Evolutionary conservation across 345 rosid genomes (phyloP).

Genomic region (Hibiscus syriacus): DNA sequence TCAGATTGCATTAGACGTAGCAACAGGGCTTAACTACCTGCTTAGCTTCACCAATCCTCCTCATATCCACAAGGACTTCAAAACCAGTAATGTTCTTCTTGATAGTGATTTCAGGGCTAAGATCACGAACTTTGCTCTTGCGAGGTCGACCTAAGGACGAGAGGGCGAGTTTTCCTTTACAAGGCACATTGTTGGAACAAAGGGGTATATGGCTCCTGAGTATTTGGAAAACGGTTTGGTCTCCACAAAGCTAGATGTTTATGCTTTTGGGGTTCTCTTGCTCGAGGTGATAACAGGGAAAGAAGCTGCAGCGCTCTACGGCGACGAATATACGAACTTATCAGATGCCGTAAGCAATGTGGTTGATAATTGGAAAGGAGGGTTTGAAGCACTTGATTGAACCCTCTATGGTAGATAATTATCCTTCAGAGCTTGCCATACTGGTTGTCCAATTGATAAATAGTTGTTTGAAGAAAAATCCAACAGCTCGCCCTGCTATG

Average conservation of each 20-base stretch:
- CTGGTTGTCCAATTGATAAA: slow-evolving; percentile 33
- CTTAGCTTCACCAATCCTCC: slow-evolving; percentile 57
- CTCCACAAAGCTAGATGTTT: slow-evolving; percentile 73
- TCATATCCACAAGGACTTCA: slow-evolving; percentile 48
- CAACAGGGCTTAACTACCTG: slow-evolving; percentile 70
- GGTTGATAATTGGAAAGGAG: slow-evolving; percentile 21
- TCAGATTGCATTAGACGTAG: slow-evolving; percentile 60
- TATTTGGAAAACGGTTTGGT: slow-evolving; percentile 70
- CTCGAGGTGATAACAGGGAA: slow-evolving; percentile 62
- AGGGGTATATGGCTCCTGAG: slow-evolving; percentile 83
- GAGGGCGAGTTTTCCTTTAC: slow-evolving; percentile 65
- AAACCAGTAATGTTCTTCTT: slow-evolving; percentile 39
- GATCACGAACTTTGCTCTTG: slow-evolving; percentile 40
- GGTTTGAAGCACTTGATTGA: slow-evolving; percentile 28
- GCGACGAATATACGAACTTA: slow-evolving; percentile 20
- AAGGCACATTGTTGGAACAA: slow-evolving; percentile 72
- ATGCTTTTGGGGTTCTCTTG: slow-evolving; percentile 68
- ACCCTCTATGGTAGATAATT: slow-evolving; percentile 32
- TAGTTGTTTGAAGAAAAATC: slow-evolving; percentile 54
- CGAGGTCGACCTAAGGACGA: slow-evolving; percentile 34
- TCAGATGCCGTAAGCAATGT: slow-evolving; percentile 18
- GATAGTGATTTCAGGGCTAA: slow-evolving; percentile 51
- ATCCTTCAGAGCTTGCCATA: slow-evolving; percentile 35
- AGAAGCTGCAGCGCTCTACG: slow-evolving; percentile 35
- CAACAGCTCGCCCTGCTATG: slow-evolving; percentile 58